A percentile compares a stretch with the other conserved stretches of the same genome.
These are phyloP conservation scores for Fusarium multiceps DNA, from an alignment of 2,329 filamentous ascomycete genomes.

Conservation along the genomic window DNA sequence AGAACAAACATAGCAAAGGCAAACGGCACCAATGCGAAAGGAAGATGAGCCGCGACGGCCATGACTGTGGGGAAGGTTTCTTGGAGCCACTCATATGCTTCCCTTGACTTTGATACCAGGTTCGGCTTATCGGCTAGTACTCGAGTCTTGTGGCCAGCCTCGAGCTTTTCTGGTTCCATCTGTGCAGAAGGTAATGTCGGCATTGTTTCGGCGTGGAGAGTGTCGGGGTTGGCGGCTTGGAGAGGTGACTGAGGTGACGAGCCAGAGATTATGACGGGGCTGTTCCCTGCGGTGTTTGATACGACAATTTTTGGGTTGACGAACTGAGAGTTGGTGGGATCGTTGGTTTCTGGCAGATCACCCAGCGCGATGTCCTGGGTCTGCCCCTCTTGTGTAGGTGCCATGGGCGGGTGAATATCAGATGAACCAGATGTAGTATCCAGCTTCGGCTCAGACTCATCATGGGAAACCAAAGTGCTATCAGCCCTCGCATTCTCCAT, in stretches of 20 bases:
- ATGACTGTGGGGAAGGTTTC: constrained; percentile 78
- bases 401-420: neutral
- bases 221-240: neutral
- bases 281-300: constrained; percentile 4
- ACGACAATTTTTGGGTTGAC: constrained; percentile 5
- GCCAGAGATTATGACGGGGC: constrained; percentile 7
- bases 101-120: constrained; percentile 61
- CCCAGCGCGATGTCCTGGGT: constrained; percentile 1
- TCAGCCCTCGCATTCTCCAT: constrained; percentile 27
- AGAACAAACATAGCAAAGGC: constrained; percentile 80
- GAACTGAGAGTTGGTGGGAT: neutral
- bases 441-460: neutral
- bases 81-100: constrained; percentile 67
- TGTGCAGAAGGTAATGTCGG: neutral
- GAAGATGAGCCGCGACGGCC: constrained; percentile 73
- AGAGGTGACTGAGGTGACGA: constrained; percentile 2
- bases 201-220: neutral
- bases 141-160: neutral
- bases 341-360: neutral
- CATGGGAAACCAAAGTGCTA: neutral
- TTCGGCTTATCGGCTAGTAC: constrained; percentile 53
- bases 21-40: constrained; percentile 75
- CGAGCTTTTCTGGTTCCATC: neutral
- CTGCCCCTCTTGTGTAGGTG: neutral
- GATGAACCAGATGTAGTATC: neutral